These are phyloP conservation scores for Aspergillus wentii DNA, from an alignment of 495 filamentous ascomycete genomes.

Conservation along the genomic window DNA sequence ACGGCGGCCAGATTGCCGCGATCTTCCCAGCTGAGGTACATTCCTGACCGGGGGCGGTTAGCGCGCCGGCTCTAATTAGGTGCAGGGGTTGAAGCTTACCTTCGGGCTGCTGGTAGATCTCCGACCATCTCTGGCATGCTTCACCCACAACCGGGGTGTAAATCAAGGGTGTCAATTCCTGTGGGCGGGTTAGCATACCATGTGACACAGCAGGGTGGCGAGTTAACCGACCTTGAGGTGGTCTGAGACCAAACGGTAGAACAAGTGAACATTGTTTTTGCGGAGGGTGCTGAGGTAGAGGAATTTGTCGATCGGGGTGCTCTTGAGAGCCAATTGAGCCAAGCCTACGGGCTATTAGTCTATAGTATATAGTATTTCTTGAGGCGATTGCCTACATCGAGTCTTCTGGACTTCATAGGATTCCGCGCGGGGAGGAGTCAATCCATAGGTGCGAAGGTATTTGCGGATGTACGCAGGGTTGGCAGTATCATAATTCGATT, in stretches of 20 bases:
- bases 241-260: constrained; percentile 88
- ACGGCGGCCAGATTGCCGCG: constrained; percentile 76
- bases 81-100: constrained; percentile 41
- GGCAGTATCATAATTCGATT: constrained; percentile 56
- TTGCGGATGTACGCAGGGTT: constrained; percentile 60
- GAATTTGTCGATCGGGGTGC: constrained; percentile 86
- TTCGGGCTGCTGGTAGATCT: constrained; percentile 93
- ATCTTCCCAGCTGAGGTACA: constrained; percentile 91
- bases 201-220: too few relatives aligned
- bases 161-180: constrained; percentile 88
- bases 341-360: constrained; percentile 39
- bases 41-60: constrained; percentile 37
- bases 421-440: constrained; percentile 67
- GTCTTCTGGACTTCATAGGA: constrained; percentile 62
- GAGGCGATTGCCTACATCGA: constrained; percentile 47
- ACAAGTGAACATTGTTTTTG: constrained; percentile 85
- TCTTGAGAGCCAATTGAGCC: constrained; percentile 69
- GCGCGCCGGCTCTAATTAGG: constrained; percentile 25
- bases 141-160: constrained; percentile 98
- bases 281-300: constrained; percentile 86
- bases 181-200: constrained; percentile 18
- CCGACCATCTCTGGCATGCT: constrained; percentile 91
- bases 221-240: constrained; percentile 84
- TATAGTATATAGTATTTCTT: not conserved
- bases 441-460: constrained; percentile 65